phyloP scores from a whole-genome alignment of 257 asterid species.

The Scutellaria baicalensis region DNA sequence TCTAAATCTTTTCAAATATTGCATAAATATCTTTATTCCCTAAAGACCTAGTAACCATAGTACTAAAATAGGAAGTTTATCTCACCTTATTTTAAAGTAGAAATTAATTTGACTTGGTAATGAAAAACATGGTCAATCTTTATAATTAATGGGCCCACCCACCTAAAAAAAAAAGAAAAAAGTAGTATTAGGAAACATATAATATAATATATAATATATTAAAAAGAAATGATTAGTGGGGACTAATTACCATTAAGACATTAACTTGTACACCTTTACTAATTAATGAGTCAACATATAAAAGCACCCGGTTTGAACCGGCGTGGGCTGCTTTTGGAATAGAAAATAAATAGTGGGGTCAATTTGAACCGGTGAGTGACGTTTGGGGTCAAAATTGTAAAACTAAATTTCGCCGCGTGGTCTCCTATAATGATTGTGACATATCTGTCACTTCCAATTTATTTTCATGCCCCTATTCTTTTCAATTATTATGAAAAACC shows the following conservation, averaged over 20 bases:
- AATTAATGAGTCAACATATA: constrained; percentile 14
- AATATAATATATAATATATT: no score
- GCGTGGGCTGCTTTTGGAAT: constrained; percentile 9
- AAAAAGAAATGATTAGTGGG: constrained; percentile 4
- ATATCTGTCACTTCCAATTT: neutral
- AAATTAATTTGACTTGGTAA: neutral
- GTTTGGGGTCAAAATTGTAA: constrained; percentile 34
- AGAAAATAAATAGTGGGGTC: constrained; percentile 19
- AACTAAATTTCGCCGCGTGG: constrained; percentile 45
- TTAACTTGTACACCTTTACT: neutral
- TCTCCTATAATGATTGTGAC: constrained; percentile 49
- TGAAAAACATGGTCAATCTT: constrained; percentile 10
- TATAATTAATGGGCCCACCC: neutral
- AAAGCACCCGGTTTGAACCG: constrained; percentile 30
- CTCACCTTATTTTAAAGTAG: no score
- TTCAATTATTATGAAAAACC: neutral
- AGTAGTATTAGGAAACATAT: neutral
- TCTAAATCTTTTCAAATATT: neutral
- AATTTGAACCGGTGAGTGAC: constrained; percentile 30
- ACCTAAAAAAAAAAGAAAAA: neutral
- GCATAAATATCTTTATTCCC: neutral
- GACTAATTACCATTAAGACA: neutral
- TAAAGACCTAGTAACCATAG: neutral
- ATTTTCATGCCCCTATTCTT: constrained; percentile 12
- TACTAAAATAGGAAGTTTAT: neutral